Base-by-base conservation (phyloP, 2,329 filamentous ascomycete species). In the Talaromyces piceae region DNA sequence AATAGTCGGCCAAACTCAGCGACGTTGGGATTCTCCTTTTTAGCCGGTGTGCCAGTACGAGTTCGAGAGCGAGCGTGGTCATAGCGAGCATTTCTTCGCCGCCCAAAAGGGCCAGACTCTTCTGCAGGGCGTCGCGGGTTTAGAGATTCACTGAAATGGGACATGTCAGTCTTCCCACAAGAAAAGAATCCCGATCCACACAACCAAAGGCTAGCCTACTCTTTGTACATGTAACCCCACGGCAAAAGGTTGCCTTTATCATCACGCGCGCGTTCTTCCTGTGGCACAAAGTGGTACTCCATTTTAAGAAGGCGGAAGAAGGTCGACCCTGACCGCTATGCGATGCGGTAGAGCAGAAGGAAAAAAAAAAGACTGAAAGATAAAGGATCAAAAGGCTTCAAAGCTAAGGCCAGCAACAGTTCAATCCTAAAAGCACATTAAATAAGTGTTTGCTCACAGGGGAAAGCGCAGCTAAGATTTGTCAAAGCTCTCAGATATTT, bases 261-360 rank as follows among this genome's bases (percentile, higher is more conserved):
- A 61, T 83, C 80, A 60, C 74, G 72, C 27, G 79, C 80, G 60
- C 80, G 77, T 66, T 84, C 82, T 58, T 79, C 75, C 49, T 79
- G 78, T 28, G 81, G 80, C 9, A 85, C 81, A 27, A 79, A 79
- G 65, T 85, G 81, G 47, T 84, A 80, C 66, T 85, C 81, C 78
- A 84, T 84, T 30, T 51, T 41, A 41, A 52, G 18, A 8, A 30
- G 7, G 11, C n/a, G 11, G 18, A 31, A 30, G 22, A 13, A 30
- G 30, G 12, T 31, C 13, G 30, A 3, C 13, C 2, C 7, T 9
- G 16, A 37, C 20, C 33, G 16, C 33, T 9, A 37, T 13, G 23
- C 39, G 6, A 23, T n/a, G n/a, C 20, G 23, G 23, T 22, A 46
- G 23, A 28, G 16, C 12, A 33, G 3, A n/a, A 27, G 7, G 46